Percentiles rank a stretch among this genome's conserved stretches.
These are phyloP conservation scores for Myochromella boudieri DNA, from an alignment of 768 basidiomycete genomes.

Conservation along the genomic window DNA sequence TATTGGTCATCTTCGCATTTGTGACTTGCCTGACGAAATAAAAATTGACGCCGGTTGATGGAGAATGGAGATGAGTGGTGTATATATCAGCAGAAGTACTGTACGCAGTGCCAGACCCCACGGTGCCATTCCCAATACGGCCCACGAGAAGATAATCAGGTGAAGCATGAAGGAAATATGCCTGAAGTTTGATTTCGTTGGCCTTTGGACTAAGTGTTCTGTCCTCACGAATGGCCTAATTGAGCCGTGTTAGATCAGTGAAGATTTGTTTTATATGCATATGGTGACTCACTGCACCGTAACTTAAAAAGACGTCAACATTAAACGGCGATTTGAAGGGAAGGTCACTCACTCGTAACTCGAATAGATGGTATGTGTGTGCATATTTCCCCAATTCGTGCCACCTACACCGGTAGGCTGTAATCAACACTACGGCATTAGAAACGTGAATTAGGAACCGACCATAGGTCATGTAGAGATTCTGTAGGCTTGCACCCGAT, in stretches of 20 bases:
- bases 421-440: not conserved
- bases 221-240: slow-evolving; percentile 51
- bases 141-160: slow-evolving; percentile 66
- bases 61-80: slow-evolving; percentile 55
- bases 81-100: slow-evolving; percentile 40
- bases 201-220: slow-evolving; percentile 56
- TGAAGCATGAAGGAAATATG: slow-evolving; percentile 64
- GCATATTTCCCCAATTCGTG: slow-evolving; percentile 39
- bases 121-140: slow-evolving; percentile 53
- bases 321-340: not conserved
- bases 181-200: slow-evolving; percentile 63
- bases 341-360: slow-evolving; percentile 32
- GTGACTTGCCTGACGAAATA: slow-evolving; percentile 56
- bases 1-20: slow-evolving; percentile 47
- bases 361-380: slow-evolving; percentile 35
- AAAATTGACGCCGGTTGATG: slow-evolving; percentile 51
- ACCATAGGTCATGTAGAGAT: slow-evolving; percentile 39
- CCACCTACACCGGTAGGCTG: slow-evolving; percentile 24
- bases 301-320: slow-evolving; percentile 13
- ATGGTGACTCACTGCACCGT: slow-evolving; percentile 25
- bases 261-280: not conserved
- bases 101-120: slow-evolving; percentile 34
- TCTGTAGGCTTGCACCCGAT: slow-evolving; percentile 30
- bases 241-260: not conserved
- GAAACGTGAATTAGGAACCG: not conserved